Evolutionary conservation across 768 basidiomycete species (phyloP).

Genomic region (Candolleomyces aberdarensis): DNA sequence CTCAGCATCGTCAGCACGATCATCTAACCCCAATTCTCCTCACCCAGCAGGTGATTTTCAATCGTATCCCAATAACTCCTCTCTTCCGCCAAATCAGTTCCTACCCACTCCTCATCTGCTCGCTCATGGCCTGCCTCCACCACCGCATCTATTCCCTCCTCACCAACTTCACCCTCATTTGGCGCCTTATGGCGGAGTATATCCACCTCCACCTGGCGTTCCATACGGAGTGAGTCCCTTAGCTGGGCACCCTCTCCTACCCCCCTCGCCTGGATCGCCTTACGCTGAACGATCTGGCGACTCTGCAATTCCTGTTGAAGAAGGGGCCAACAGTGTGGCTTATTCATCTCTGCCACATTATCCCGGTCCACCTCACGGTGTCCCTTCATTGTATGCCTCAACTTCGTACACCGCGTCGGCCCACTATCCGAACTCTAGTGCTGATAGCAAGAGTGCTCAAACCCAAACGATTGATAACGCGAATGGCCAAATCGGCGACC

Average conservation of each 20-base stretch:
- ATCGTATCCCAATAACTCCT: neutral
- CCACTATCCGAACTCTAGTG: too few relatives aligned
- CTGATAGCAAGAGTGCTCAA: too few relatives aligned
- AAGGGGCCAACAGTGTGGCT: too few relatives aligned
- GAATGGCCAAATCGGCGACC: neutral
- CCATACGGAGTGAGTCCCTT: neutral
- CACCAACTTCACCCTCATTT: neutral
- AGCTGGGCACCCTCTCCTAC: constrained; percentile 5
- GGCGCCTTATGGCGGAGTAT: constrained; percentile 8
- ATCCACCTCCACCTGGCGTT: constrained; percentile 11
- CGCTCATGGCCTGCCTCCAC: neutral
- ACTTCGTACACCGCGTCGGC: too few relatives aligned
- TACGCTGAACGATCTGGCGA: neutral
- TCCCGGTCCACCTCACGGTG: too few relatives aligned
- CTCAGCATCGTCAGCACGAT: constrained; percentile 3
- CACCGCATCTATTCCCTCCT: neutral
- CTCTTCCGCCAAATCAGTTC: too few relatives aligned
- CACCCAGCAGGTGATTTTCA: constrained; percentile 7
- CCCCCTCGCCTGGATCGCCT: constrained; percentile 11
- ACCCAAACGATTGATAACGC: neutral
- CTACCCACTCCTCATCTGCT: neutral
- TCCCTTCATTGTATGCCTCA: too few relatives aligned
- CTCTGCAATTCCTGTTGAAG: neutral
- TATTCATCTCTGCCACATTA: too few relatives aligned
- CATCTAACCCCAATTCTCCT: constrained; percentile 16